Percentiles rank a stretch among this genome's conserved stretches.
Evolutionary conservation across 2,329 filamentous ascomycete species (phyloP).

Genomic region (Zymoseptoria tritici): DNA sequence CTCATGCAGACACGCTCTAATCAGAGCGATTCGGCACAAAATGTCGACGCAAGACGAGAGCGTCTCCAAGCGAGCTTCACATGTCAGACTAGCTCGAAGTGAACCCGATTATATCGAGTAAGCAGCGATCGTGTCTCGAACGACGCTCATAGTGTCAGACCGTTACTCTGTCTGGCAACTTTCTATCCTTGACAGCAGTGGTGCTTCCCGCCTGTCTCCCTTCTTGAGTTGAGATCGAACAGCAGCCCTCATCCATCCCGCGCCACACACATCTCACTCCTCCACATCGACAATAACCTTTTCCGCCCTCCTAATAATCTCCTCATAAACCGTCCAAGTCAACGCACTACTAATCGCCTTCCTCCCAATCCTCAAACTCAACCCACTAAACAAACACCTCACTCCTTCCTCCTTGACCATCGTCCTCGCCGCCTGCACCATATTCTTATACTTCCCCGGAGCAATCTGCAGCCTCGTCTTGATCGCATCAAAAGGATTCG

Average conservation of each 20-base stretch:
- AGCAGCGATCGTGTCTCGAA: not conserved
- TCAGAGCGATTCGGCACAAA: not conserved
- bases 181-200: too few species aligned
- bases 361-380: conserved; percentile 77
- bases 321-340: conserved; percentile 96
- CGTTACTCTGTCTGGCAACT: too few species aligned
- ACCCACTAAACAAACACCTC: conserved; percentile 73
- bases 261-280: too few species aligned
- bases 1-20: not conserved
- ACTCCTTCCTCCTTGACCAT: conserved; percentile 80
- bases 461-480: conserved; percentile 93
- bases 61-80: not conserved
- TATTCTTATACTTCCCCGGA: conserved; percentile 73
- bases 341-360: conserved; percentile 92
- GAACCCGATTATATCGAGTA: not conserved
- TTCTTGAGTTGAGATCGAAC: not conserved
- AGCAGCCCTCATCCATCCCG: too few species aligned
- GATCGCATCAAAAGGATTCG: conserved; percentile 93
- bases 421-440: conserved; percentile 64
- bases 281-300: conserved; percentile 7
- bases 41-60: not conserved
- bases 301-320: conserved; percentile 70
- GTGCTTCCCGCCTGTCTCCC: not conserved
- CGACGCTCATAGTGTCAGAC: not conserved
- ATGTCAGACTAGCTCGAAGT: not conserved